Evolutionary conservation across 805 yeast genomes (phyloP).

Genomic region (Pichia cephalocereana): DNA sequence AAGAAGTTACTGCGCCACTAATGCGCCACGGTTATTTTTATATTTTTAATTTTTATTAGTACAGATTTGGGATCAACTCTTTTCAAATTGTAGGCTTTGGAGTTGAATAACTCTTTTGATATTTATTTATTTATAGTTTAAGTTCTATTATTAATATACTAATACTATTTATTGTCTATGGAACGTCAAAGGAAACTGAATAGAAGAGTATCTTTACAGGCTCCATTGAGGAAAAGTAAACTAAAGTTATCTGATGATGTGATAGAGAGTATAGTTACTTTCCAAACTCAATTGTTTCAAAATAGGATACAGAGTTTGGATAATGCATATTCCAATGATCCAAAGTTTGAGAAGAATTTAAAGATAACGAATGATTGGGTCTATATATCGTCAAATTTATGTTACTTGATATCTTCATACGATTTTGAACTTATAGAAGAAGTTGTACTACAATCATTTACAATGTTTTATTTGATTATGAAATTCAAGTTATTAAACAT

Average conservation of each 20-base stretch:
- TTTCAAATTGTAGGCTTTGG: too few relatives aligned
- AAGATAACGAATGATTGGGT: slow-evolving; percentile 7
- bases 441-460: slow-evolving; percentile 2
- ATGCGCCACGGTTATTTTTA: too few relatives aligned
- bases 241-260: neutral
- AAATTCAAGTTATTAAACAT: neutral
- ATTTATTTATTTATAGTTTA: too few relatives aligned
- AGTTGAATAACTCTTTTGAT: too few relatives aligned
- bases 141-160: too few relatives aligned
- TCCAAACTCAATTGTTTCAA: slow-evolving; percentile 1
- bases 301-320: neutral
- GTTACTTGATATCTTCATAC: slow-evolving; percentile 1
- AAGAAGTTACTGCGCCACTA: too few relatives aligned
- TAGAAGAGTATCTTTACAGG: slow-evolving; percentile 1
- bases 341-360: neutral
- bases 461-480: slow-evolving; percentile 3
- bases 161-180: neutral
- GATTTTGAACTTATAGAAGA: slow-evolving; percentile 5
- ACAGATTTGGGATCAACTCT: too few relatives aligned
- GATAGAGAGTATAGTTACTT: neutral
- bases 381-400: slow-evolving; percentile 5
- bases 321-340: neutral
- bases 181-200: neutral
- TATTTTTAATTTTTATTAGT: too few relatives aligned
- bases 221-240: neutral